Percentiles rank a stretch among this genome's conserved stretches.
Conservation (phyloP, 1,284 basidiomycete species). For the Agaricales sp. region DNA sequence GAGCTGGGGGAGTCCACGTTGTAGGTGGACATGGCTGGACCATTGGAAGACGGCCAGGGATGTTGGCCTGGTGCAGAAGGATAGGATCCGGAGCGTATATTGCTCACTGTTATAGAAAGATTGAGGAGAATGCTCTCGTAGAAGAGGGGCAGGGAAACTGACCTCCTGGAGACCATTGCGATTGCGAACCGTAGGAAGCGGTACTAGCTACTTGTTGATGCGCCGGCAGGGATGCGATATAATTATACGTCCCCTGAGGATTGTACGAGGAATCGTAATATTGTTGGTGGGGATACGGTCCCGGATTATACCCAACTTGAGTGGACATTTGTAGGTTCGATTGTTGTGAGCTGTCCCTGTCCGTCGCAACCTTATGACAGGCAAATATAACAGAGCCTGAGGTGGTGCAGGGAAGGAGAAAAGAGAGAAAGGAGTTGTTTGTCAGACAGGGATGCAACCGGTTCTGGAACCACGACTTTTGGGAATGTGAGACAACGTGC, state of each 20-base stretch:
- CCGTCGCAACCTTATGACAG: constrained; percentile 55
- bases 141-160: constrained; percentile 26
- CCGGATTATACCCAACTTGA: constrained; percentile 17
- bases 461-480: constrained; percentile 3
- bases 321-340: constrained; percentile 12
- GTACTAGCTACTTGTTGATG: too few relatives aligned
- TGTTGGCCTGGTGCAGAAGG: constrained; percentile 23
- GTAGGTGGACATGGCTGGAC: constrained; percentile 15
- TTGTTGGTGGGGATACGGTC: constrained; percentile 21
- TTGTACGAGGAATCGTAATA: constrained; percentile 40
- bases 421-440: constrained; percentile 16
- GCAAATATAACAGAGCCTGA: constrained; percentile 74
- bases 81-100: constrained; percentile 38
- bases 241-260: constrained; percentile 12
- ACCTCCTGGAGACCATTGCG: constrained; percentile 34
- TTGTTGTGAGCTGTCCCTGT: constrained; percentile 10
- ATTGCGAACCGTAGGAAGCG: constrained; percentile 32
- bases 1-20: constrained; percentile 7
- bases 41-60: constrained; percentile 21
- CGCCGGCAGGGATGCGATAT: neutral
- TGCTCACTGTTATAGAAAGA: constrained; percentile 29
- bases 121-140: constrained; percentile 21
- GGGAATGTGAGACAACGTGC: constrained; percentile 21
- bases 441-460: constrained; percentile 7
- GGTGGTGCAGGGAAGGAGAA: constrained; percentile 16